These are phyloP conservation scores for Elaeagnus macrophylla DNA, from an alignment of 306 rosid species.

Conservation along the genomic window DNA sequence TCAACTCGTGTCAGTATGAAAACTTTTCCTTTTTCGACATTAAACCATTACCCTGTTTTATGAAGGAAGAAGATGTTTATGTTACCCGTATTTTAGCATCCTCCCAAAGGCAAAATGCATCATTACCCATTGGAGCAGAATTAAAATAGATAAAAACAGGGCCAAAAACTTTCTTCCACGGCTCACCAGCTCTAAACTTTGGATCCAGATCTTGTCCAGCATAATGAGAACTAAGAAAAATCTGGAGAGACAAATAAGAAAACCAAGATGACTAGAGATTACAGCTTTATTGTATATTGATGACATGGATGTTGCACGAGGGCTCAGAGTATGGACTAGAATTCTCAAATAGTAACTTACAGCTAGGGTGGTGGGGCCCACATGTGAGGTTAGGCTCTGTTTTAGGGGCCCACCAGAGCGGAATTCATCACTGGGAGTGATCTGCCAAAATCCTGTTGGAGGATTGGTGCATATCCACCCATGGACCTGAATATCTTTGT, in stretches of 20 bases:
- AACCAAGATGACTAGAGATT: conserved; percentile 11
- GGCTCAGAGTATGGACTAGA: background rate
- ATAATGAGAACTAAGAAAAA: conserved; percentile 46
- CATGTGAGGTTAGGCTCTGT: conserved; percentile 91
- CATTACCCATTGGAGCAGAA: conserved; percentile 23
- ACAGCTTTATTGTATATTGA: background rate
- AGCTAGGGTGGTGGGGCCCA: conserved; percentile 80
- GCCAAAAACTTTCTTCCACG: conserved; percentile 51
- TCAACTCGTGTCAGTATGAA: conserved; percentile 24
- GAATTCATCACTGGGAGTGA: conserved; percentile 77
- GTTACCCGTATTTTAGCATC: conserved; percentile 45
- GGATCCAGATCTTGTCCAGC: conserved; percentile 44
- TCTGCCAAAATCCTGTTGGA: conserved; percentile 67
- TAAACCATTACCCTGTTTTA: background rate
- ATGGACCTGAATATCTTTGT: conserved; percentile 68
- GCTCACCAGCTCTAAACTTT: conserved; percentile 38
- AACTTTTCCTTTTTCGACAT: conserved; percentile 11
- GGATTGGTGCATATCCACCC: conserved; percentile 77
- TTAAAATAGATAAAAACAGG: conserved; percentile 43
- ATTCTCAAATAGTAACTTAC: conserved; percentile 34
- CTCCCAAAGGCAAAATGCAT: conserved; percentile 42
- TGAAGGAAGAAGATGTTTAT: background rate
- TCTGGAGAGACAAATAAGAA: conserved; percentile 35
- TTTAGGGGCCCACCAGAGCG: conserved; percentile 90
- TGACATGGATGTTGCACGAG: no score